Base-by-base conservation (phyloP, 176 grass and related monocot genomes). In the Eleusine indica region DNA sequence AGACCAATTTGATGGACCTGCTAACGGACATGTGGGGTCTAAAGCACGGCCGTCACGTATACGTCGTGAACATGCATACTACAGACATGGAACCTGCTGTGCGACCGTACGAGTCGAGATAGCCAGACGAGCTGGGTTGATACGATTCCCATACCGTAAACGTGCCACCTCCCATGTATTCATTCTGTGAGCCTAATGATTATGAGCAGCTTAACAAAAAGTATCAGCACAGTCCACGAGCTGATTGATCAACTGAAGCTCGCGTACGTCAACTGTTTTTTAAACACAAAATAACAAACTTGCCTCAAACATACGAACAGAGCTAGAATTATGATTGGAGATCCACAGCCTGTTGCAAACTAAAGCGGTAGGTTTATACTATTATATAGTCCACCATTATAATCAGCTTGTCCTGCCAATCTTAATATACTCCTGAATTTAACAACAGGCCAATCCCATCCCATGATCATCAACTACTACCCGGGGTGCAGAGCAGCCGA, bases 291-390 rank as follows among this genome's bases (percentile, higher is more conserved):
- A 51, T 67, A 15, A 51, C 62, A 66, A 37, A 49, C 46, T 2
- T 4, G 2, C 38, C 57, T 25, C 5, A 64, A 66, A 35, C 17
- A 4, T 38, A 62, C 53, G 12, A 40, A 82, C 52, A 82, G 22
- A 44, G 21, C 22, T 51, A 5, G 25, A 25, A 35, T 6, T 16
- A 61, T 72, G 68, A 47, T 82, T 58, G 67, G 52, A 32, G 67
- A 82, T 82, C 63, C 79, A 71, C 52, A 43, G 38, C 38, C 37
- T 60, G 53, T 18, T 12, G 14, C 66, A 40, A 69, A 80, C 25
- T 25, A 77, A 29, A 44, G 6, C 38, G 12, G 64, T 65, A 37
- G 32, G 35, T 41, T 70, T 15, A 7, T 25, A 25, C 25, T 25
- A 25, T 25, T 25, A 25, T 7, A 18, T 3, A 30, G 61, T 48